Evolutionary conservation across 495 filamentous ascomycete genomes (phyloP).

Genomic region (Cercophora samala): DNA sequence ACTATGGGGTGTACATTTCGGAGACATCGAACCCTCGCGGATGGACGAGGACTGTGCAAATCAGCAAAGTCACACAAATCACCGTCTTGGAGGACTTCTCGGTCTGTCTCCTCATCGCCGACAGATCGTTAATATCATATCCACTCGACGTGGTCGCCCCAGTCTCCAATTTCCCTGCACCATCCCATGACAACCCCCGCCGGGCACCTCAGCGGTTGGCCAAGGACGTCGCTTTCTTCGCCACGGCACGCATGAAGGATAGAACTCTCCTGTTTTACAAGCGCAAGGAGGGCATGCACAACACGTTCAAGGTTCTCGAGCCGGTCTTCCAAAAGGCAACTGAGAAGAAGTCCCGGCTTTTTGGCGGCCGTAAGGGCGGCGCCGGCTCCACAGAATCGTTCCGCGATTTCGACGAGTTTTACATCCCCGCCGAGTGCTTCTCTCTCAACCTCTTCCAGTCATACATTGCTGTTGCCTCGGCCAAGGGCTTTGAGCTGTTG

Average conservation of each 20-base stretch:
- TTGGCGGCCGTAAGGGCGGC: constrained; percentile 47
- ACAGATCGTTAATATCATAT: constrained; percentile 88
- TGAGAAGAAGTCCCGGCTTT: constrained; percentile 70
- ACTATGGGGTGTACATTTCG: constrained; percentile 87
- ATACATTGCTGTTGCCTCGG: constrained; percentile 84
- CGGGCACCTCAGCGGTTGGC: constrained; percentile 89
- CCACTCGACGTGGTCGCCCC: constrained; percentile 88
- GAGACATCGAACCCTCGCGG: constrained; percentile 81
- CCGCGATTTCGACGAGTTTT: constrained; percentile 97
- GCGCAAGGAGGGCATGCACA: constrained; percentile 85
- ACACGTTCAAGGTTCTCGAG: constrained; percentile 94
- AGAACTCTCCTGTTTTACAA: constrained; percentile 93
- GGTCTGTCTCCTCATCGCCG: constrained; percentile 82
- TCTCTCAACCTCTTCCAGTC: constrained; percentile 94
- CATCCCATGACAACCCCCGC: constrained; percentile 60
- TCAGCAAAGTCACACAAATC: constrained; percentile 80
- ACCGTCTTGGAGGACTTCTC: constrained; percentile 94
- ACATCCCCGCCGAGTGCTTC: constrained; percentile 94
- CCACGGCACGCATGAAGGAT: constrained; percentile 94
- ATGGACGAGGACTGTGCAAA: constrained; percentile 78
- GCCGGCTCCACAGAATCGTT: constrained; percentile 87
- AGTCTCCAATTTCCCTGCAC: constrained; percentile 57
- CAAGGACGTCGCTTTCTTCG: constrained; percentile 93
- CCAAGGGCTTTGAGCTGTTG: constrained; percentile 91
- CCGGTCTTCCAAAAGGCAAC: constrained; percentile 86